These are phyloP conservation scores for Phytophthora europaea DNA, from an alignment of 352 stramenopile genomes.

Conservation along the genomic window DNA sequence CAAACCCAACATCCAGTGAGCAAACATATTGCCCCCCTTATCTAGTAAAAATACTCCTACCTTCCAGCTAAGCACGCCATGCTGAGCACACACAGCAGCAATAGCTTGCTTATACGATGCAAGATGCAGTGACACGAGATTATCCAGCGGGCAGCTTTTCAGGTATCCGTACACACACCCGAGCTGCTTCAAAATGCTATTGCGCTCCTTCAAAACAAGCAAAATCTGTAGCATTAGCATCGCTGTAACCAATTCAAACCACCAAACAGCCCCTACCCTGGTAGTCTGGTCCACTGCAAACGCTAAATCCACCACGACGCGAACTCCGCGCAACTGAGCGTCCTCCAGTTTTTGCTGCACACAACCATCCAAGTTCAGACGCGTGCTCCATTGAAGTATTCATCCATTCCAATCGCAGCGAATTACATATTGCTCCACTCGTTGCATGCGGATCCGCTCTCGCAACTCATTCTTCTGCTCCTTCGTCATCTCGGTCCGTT, in stretches of 20 bases:
- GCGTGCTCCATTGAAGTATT: too few species aligned
- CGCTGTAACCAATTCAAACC: background rate
- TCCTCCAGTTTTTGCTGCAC: slow-evolving; percentile 80
- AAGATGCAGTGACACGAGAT: slow-evolving; percentile 69
- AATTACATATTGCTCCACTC: slow-evolving; percentile 81
- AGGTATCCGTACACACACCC: slow-evolving; percentile 81
- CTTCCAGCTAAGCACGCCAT: slow-evolving; percentile 72
- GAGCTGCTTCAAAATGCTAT: slow-evolving; percentile 88
- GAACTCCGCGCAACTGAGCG: slow-evolving; percentile 48
- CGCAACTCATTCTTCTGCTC: slow-evolving; percentile 60
- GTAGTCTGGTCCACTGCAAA: slow-evolving; percentile 61
- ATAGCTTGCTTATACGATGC: slow-evolving; percentile 54
- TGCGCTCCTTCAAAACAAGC: slow-evolving; percentile 57
- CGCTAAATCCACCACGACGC: slow-evolving; percentile 73
- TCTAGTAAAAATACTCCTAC: slow-evolving; percentile 24
- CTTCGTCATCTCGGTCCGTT: slow-evolving; percentile 41
- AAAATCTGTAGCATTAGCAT: background rate
- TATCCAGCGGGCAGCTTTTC: slow-evolving; percentile 73
- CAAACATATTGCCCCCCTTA: background rate
- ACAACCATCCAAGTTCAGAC: too few species aligned
- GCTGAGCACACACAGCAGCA: slow-evolving; percentile 45
- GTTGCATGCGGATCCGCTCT: slow-evolving; percentile 74
- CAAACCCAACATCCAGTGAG: background rate
- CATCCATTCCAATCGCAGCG: background rate
- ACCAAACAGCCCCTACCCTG: slow-evolving; percentile 34